Percentiles rank a stretch among this genome's conserved stretches.
Evolutionary conservation across 345 rosid species (phyloP).

Genomic region (Cardamine resedifolia): DNA sequence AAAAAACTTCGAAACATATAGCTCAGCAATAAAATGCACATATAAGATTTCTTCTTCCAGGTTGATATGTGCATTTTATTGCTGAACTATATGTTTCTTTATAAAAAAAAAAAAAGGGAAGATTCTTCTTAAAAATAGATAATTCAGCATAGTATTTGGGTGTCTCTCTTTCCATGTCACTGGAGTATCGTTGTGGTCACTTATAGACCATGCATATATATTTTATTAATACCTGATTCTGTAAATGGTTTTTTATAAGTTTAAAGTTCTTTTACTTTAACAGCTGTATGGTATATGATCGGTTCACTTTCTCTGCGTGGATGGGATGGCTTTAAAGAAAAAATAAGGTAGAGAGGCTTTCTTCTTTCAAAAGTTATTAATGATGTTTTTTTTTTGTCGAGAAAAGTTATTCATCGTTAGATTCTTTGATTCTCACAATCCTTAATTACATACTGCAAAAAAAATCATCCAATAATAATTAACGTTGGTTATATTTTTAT

Average conservation of each 20-base stretch:
- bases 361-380: background rate
- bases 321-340: constrained; percentile 12
- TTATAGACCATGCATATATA: constrained; percentile 22
- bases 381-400: background rate
- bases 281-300: constrained; percentile 18
- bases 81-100: too few species aligned
- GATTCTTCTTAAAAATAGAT: constrained; percentile 15
- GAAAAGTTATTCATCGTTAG: constrained; percentile 1
- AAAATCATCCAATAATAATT: background rate
- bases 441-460: background rate
- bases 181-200: constrained; percentile 8
- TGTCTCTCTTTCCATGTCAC: constrained; percentile 24
- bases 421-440: background rate
- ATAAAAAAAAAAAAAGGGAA: too few species aligned
- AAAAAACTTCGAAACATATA: background rate
- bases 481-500: background rate
- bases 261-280: constrained; percentile 16
- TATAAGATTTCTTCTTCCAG: too few species aligned
- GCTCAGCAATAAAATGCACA: background rate
- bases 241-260: constrained; percentile 4
- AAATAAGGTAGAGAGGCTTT: background rate
- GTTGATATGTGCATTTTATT: too few species aligned
- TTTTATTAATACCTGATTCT: background rate
- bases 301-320: constrained; percentile 23
- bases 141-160: constrained; percentile 14